Evolutionary conservation across 2,329 filamentous ascomycete species (phyloP).

Genomic region (Penicillium sp.): DNA sequence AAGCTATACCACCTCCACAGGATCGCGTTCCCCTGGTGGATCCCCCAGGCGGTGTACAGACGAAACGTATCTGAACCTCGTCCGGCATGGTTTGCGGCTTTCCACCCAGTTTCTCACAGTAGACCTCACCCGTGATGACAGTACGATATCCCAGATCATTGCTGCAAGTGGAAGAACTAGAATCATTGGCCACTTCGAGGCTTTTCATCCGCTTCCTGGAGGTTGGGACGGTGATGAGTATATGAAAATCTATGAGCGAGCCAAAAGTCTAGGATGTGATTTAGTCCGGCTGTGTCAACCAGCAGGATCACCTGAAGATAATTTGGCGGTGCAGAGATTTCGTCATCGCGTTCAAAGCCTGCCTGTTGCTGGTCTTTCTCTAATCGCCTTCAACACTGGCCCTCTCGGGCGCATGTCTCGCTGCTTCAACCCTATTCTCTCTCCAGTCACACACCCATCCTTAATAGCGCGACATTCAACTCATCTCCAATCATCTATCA

Average conservation of each 20-base stretch:
- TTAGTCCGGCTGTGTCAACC: slow-evolving; percentile 62
- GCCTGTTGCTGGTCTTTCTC: slow-evolving; percentile 48
- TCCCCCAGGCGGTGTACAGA: slow-evolving; percentile 27
- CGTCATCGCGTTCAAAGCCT: slow-evolving; percentile 51
- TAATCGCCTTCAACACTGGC: slow-evolving; percentile 67
- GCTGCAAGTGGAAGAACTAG: slow-evolving; percentile 56
- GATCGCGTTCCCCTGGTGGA: slow-evolving; percentile 26
- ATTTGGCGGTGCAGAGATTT: slow-evolving; percentile 59
- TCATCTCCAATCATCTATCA: slow-evolving; percentile 54
- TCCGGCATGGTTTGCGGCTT: slow-evolving; percentile 61
- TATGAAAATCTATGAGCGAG: slow-evolving; percentile 58
- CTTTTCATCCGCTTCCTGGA: slow-evolving; percentile 41
- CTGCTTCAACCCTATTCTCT: slow-evolving; percentile 65
- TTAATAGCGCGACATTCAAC: slow-evolving; percentile 46
- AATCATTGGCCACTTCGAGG: slow-evolving; percentile 59
- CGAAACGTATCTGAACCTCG: slow-evolving; percentile 54
- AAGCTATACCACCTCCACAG: slow-evolving; percentile 20
- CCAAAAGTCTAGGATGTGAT: slow-evolving; percentile 59
- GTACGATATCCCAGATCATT: slow-evolving; percentile 52
- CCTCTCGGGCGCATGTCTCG: slow-evolving; percentile 62
- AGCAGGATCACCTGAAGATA: slow-evolving; percentile 59
- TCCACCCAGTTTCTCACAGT: slow-evolving; percentile 63
- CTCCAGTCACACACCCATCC: slow-evolving; percentile 56
- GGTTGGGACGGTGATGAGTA: slow-evolving; percentile 60
- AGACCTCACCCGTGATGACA: slow-evolving; percentile 58